phyloP scores from a whole-genome alignment of 345 rosid species.

The Microcos paniculata region DNA sequence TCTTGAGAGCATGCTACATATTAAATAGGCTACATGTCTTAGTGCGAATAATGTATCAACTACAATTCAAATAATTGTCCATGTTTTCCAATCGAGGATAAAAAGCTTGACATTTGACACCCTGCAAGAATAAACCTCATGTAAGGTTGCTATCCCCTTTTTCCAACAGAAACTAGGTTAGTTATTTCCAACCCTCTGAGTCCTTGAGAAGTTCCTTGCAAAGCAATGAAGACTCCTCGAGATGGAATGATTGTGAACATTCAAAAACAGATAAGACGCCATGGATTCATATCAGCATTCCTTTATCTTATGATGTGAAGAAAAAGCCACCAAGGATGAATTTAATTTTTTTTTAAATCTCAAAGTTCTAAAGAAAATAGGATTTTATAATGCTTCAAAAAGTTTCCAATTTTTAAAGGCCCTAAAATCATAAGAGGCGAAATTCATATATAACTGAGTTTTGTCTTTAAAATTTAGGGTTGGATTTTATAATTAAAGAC shows the following conservation, averaged over 20 bases:
- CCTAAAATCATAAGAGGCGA: no score
- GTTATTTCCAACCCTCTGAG: slow-evolving; percentile 10
- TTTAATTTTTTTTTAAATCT: no score
- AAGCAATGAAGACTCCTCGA: slow-evolving; percentile 22
- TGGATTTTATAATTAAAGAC: no score
- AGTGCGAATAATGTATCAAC: not conserved
- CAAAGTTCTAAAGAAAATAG: no score
- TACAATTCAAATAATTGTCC: not conserved
- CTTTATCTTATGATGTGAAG: not conserved
- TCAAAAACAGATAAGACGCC: slow-evolving; percentile 27
- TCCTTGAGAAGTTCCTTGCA: slow-evolving; percentile 17
- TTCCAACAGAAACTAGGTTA: not conserved
- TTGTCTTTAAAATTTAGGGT: no score
- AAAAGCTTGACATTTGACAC: not conserved
- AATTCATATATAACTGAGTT: no score
- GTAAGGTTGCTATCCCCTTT: not conserved
- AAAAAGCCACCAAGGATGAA: not conserved
- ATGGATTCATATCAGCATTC: slow-evolving; percentile 18
- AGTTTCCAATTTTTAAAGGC: no score
- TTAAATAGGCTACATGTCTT: not conserved
- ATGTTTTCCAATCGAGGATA: not conserved
- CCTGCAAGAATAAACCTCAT: not conserved
- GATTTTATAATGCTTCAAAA: no score
- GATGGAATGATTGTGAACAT: slow-evolving; percentile 14
- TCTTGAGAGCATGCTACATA: not conserved